phyloP scores from a whole-genome alignment of 306 rosid species.

The Neltuma alba region DNA sequence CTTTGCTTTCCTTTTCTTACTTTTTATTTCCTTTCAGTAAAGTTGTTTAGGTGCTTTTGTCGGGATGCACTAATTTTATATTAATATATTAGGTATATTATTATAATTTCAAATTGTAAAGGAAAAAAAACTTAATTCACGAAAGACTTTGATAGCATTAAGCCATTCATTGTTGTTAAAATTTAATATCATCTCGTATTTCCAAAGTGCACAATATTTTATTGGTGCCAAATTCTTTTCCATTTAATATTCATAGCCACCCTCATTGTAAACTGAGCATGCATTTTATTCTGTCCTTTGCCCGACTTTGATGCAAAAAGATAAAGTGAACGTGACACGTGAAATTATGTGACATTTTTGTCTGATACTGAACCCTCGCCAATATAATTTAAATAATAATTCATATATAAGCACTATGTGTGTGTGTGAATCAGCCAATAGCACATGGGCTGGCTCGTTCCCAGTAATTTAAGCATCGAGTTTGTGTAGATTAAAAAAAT shows the following conservation, averaged over 20 bases:
- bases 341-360: no score
- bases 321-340: background rate
- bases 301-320: background rate
- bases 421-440: no score
- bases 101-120: background rate
- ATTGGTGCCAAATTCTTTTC: background rate
- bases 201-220: background rate
- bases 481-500: no score
- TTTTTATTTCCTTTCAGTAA: background rate
- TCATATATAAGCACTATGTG: no score
- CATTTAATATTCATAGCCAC: no score
- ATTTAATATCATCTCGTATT: background rate
- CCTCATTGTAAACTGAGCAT: background rate
- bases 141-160: background rate
- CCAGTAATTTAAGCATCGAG: no score
- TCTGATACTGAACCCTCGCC: no score
- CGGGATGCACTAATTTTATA: background rate
- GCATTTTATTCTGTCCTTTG: no score
- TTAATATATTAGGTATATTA: background rate
- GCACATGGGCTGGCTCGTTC: no score
- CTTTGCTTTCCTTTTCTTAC: background rate
- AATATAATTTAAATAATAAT: no score
- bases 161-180: background rate
- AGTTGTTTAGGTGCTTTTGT: no score
- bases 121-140: background rate